phyloP scores from a whole-genome alignment of 2,329 filamentous ascomycete species.

The Neopestalotiopsis sp. region DNA sequence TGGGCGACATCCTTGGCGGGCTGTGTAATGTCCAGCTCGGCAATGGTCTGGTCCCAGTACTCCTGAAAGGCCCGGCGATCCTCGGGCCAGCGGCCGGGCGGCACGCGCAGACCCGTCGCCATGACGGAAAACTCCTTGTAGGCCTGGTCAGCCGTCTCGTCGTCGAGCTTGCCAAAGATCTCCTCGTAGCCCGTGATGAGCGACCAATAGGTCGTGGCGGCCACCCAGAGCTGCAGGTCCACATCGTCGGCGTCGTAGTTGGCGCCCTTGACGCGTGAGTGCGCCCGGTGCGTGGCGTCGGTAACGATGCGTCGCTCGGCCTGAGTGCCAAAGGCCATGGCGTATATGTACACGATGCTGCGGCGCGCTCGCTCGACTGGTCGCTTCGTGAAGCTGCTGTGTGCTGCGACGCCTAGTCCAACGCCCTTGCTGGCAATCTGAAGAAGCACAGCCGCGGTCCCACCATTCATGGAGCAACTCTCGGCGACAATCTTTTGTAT shows the following conservation, averaged over 20 bases:
- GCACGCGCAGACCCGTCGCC: slow-evolving; percentile 22
- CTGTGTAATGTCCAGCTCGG: slow-evolving; percentile 14
- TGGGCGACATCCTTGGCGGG: slow-evolving; percentile 12
- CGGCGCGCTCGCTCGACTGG: slow-evolving; percentile 15
- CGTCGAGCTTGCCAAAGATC: slow-evolving; percentile 19
- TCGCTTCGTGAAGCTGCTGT: slow-evolving; percentile 18
- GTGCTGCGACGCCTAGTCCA: slow-evolving; percentile 9
- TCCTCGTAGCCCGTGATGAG: slow-evolving; percentile 20
- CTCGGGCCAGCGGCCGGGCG: slow-evolving; percentile 20
- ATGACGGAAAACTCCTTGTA: slow-evolving; percentile 23
- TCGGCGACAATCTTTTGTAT: slow-evolving; percentile 16
- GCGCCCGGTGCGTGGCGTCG: slow-evolving; percentile 21
- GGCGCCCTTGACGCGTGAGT: slow-evolving; percentile 20
- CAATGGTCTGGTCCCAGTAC: slow-evolving; percentile 12
- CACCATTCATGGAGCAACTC: slow-evolving; percentile 15
- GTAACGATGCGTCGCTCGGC: slow-evolving; percentile 18
- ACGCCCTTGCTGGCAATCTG: slow-evolving; percentile 16
- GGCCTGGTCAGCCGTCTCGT: slow-evolving; percentile 17
- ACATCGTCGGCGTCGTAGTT: slow-evolving; percentile 23
- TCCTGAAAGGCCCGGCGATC: slow-evolving; percentile 13
- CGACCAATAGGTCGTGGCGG: slow-evolving; percentile 21
- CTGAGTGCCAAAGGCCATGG: slow-evolving; percentile 22
- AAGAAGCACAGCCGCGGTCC: slow-evolving; percentile 11
- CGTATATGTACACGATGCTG: slow-evolving; percentile 20
- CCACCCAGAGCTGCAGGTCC: slow-evolving; percentile 24